Conservation (phyloP, 1,284 basidiomycete genomes). For the Melampsora larici-populina region DNA sequence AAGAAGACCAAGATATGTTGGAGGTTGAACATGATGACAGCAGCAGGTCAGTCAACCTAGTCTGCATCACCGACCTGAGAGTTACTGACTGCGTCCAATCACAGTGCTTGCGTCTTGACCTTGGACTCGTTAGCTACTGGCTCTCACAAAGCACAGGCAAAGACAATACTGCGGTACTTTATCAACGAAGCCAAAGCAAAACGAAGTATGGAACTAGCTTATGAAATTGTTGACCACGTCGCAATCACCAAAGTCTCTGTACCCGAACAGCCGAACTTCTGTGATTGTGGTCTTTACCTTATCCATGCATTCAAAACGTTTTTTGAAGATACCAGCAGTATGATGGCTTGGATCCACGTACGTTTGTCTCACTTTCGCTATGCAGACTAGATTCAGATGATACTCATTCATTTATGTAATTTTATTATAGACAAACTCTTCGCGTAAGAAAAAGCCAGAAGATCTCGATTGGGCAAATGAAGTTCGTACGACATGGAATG, state of each 20-base stretch:
- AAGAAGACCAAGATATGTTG: slow-evolving; percentile 8
- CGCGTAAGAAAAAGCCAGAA: background rate
- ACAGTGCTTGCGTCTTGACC: slow-evolving; percentile 64
- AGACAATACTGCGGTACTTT: slow-evolving; percentile 68
- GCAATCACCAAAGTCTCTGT: slow-evolving; percentile 57
- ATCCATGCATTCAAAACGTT: slow-evolving; percentile 74
- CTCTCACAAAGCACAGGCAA: slow-evolving; percentile 65
- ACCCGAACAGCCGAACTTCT: slow-evolving; percentile 74
- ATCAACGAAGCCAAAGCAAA: slow-evolving; percentile 76
- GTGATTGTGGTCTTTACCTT: slow-evolving; percentile 79
- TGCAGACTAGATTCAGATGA: background rate
- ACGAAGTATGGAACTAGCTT: slow-evolving; percentile 54
- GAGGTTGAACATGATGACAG: background rate
- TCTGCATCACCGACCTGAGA: background rate
- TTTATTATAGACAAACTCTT: background rate
- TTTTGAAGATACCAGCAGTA: slow-evolving; percentile 59
- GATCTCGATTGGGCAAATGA: background rate
- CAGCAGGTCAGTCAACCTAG: background rate
- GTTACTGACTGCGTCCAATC: background rate
- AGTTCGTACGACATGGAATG: background rate
- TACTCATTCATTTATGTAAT: too few species aligned
- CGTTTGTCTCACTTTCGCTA: background rate
- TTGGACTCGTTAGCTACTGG: slow-evolving; percentile 76
- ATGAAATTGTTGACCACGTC: slow-evolving; percentile 53
- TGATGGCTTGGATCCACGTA: slow-evolving; percentile 29